These are phyloP conservation scores for Leptographium lundbergii DNA, from an alignment of 2,329 filamentous ascomycete species.

Conservation along the genomic window DNA sequence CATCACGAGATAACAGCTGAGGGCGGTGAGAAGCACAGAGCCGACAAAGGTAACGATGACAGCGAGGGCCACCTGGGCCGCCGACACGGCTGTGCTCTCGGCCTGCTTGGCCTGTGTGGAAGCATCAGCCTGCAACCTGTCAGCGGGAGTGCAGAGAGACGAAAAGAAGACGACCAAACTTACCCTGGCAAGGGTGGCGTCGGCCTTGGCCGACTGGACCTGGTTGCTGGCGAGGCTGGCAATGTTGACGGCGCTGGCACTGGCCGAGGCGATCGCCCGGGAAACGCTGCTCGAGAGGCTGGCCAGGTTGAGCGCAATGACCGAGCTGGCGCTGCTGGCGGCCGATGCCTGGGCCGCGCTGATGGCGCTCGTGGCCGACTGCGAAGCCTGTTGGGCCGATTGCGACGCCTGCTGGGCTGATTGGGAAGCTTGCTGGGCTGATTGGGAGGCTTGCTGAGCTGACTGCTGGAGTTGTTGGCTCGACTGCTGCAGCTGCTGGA, in stretches of 20 bases:
- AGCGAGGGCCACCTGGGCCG: conserved; percentile 27
- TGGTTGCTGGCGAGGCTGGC: conserved; percentile 15
- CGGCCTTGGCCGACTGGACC: conserved; percentile 19
- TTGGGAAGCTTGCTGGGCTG: conserved; percentile 15
- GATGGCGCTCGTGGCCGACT: conserved; percentile 12
- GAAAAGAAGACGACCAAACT: conserved; percentile 2
- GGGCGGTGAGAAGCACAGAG: conserved; percentile 26
- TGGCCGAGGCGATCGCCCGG: conserved; percentile 17
- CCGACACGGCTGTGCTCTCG: conserved; percentile 25
- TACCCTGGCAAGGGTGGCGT: conserved; percentile 19
- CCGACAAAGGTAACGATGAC: conserved; percentile 29
- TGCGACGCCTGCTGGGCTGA: conserved; percentile 14
- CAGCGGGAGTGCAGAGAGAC: background rate
- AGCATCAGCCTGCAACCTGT: conserved; percentile 17
- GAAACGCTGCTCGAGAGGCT: conserved; percentile 17
- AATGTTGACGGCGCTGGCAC: conserved; percentile 13
- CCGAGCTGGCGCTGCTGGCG: conserved; percentile 16
- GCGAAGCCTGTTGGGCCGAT: conserved; percentile 10
- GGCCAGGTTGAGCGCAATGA: conserved; percentile 15
- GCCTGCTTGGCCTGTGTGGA: conserved; percentile 19
- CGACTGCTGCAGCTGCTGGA: conserved; percentile 15
- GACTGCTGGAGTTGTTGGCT: conserved; percentile 14
- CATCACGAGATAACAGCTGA: conserved; percentile 23
- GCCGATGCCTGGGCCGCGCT: conserved; percentile 14
- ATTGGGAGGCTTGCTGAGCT: conserved; percentile 16